Evolutionary conservation across 2,329 filamentous ascomycete genomes (phyloP).

Genomic region (Curvularia lunata): DNA sequence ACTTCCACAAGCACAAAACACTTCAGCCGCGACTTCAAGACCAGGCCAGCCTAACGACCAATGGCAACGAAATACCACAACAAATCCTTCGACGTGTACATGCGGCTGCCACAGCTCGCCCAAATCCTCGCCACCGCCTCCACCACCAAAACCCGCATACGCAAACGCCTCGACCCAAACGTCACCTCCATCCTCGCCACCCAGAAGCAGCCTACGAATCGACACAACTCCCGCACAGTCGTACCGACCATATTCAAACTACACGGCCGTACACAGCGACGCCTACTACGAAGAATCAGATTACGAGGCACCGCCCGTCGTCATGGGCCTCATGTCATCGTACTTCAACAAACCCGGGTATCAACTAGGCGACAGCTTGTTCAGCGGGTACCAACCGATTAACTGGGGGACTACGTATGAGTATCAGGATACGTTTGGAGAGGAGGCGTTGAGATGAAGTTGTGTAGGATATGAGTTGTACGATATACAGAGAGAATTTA

Average conservation of each 20-base stretch:
- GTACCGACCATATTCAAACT: conserved; percentile 11
- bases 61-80: not conserved
- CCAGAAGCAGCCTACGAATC: conserved; percentile 19
- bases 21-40: not conserved
- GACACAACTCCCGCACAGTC: conserved; percentile 16
- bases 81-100: conserved; percentile 15
- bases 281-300: conserved; percentile 5
- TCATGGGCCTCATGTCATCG: conserved; percentile 43
- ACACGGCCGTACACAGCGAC: conserved; percentile 21
- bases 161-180: conserved; percentile 36
- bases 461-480: not conserved
- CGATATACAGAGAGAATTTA: not conserved
- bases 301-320: conserved; percentile 30
- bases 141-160: conserved; percentile 19
- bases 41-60: not conserved
- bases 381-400: conserved; percentile 30
- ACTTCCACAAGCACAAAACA: not conserved
- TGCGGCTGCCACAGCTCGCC: conserved; percentile 21
- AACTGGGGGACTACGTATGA: conserved; percentile 2
- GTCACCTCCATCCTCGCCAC: conserved; percentile 13
- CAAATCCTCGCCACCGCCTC: not conserved
- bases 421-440: conserved; percentile 9
- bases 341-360: conserved; percentile 45
- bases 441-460: not conserved
- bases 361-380: conserved; percentile 41